Base-by-base conservation (phyloP, 2,329 filamentous ascomycete species). In the Ascocoryne sarcoides region DNA sequence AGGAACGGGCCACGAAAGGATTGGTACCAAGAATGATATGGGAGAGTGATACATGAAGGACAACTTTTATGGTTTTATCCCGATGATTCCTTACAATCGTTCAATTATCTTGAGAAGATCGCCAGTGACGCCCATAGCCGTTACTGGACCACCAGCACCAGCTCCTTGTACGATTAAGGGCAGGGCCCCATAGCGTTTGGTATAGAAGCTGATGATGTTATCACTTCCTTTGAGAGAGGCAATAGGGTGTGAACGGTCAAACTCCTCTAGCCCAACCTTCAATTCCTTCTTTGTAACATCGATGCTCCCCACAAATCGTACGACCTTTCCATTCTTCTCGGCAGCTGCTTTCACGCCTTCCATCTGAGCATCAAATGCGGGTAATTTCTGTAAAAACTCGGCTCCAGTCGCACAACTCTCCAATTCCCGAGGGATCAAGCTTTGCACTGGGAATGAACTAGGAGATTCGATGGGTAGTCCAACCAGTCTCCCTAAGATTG, bases 131-230 rank as follows among this genome's bases (percentile, higher is more conserved):
- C 92, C 92, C 90, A 96, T 96, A 19, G 92, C 92, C 23, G 92
- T 98, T 39, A 96, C 88, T 32, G 95, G 89, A 49, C 85, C 89
- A 54, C 92, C 92, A 18, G 92, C 92, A 46, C 89, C 92, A 26
- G 87, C 88, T 44, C 92, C 92, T 68, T 96, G 90, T 48, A 98
- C 78, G 59, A 95, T 95, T 48, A 98, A 70, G 32, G 92, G 89
- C 64, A 90, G 93, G 60, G 71, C 75, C 43, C 88, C 88, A 60
- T 98, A 98, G 56, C 92, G 76, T 71, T 93, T 84, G 4, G 92
- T 98, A 66, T 95, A 94, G 71, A 98, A 95, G 70, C 82, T 94
- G 60, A 98, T 95, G 61, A 98, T 94, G 69, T 98, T 98, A 62
- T 96, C 92, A 63, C 89, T 96, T 26, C 92, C 92, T 74, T 95